These are phyloP conservation scores for Endocarpon pusillum DNA, from an alignment of 495 filamentous ascomycete species.

Conservation along the genomic window DNA sequence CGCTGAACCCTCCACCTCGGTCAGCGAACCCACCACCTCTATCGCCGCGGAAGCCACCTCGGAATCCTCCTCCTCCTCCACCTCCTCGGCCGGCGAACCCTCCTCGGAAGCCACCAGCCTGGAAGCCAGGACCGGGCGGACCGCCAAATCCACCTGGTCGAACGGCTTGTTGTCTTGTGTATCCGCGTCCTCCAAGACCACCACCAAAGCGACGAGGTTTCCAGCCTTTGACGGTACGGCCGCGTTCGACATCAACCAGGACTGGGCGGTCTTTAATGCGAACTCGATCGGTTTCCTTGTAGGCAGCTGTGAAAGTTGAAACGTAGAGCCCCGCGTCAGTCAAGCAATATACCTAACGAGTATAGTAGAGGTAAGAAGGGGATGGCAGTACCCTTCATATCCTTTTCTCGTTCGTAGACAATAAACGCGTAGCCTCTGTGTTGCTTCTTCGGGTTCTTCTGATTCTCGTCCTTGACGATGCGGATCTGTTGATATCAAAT, in stretches of 20 bases:
- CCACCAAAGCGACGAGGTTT: conserved; percentile 83
- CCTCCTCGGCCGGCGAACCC: conserved; percentile 32
- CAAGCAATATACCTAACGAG: conserved; percentile 7
- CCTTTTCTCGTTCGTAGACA: conserved; percentile 91
- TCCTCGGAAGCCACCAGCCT: conserved; percentile 49
- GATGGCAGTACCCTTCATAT: conserved; percentile 86
- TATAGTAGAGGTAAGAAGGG: conserved; percentile 5
- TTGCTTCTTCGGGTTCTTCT: conserved; percentile 65
- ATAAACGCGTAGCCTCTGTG: conserved; percentile 92
- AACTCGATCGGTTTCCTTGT: conserved; percentile 79
- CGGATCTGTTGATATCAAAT: conserved; percentile 47
- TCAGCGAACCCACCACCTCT: conserved; percentile 34
- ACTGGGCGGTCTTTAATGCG: conserved; percentile 83
- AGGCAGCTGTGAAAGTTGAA: conserved; percentile 38
- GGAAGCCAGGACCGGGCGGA: conserved; percentile 49
- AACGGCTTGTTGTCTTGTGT: conserved; percentile 68
- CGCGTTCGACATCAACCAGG: conserved; percentile 90
- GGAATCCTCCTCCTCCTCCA: conserved; percentile 35
- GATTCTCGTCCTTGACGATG: conserved; percentile 50
- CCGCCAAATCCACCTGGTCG: conserved; percentile 44
- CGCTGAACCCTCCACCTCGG: conserved; percentile 31
- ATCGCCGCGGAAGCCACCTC: conserved; percentile 41
- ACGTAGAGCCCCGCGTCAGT: conserved; percentile 19
- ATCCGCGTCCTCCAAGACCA: conserved; percentile 79
- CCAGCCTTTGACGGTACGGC: conserved; percentile 88